Evolutionary conservation across 192 early-diverging fungal genomes (phyloP), one percentile per base, ranked within the genome.

Genomic region (Chytriomyces sp.): DNA sequence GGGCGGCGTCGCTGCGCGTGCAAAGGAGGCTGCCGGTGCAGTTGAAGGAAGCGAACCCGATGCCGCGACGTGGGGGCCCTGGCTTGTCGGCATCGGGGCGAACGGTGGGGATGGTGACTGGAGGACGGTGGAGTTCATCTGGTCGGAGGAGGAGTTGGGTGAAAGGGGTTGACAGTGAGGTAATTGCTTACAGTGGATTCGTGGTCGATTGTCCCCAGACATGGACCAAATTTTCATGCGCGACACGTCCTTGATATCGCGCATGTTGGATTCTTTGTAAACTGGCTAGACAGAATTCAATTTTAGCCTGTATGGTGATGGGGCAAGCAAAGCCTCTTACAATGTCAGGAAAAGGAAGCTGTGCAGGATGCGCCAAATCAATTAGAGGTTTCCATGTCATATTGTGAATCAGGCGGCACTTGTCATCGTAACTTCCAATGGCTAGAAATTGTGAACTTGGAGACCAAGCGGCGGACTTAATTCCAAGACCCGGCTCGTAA

Each of bases 401-500:
- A 44, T 90, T 77, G 66, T 90, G 90, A 12, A 96, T 58, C 19
- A 95, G 59, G 0, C 91, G 86, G 37, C 89, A 78, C 88, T 91
- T 90, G 76, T 92, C 85, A 73, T 96, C 94, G 74, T 89, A 96
- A 66, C 91, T 88, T n/a, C 91, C 92, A 38, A 96, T 59, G 4
- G 93, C 94, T 17, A 96, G 58, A 44, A 94, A 84, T 68, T 95
- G 90, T 34, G 81, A 80, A 0, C 82, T 82, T 17, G 91, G 92
- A 36, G 89, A 88, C 94, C 94, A 96, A 3, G 62, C 62, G 1
- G 88, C 80, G 28, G 76, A 72, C 77, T 93, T 94, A 56, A 96
- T 88, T 14, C 94, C 94, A 44, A 96, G 82, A 1, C 88, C 90
- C 4, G 77, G 44, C 25, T 87, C 84, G 49, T 84, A 80, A 17